Evolutionary conservation across 176 grass and related monocot genomes (phyloP), one percentile per base, ranked within the genome.

Genomic region (Thalia dealbata): DNA sequence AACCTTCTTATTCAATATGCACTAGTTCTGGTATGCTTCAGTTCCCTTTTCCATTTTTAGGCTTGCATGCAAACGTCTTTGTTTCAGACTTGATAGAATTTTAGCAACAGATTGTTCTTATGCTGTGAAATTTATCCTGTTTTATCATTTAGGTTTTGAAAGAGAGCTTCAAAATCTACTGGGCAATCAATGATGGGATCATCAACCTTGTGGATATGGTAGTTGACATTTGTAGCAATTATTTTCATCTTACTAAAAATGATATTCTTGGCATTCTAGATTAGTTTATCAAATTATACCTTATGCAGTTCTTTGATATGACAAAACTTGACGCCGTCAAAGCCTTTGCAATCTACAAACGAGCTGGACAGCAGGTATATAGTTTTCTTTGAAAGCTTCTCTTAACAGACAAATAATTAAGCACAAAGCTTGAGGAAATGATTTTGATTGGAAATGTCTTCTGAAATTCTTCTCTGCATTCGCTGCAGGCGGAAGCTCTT

Each of bases 141-240:
- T 38, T 38, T 54, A 54, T 76, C 27, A 55, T 65, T 63, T 80
- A 97, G 90, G 87, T 92, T 84, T 79, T 92, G 71, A 97, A 97
- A 64, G 93, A 97, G 72, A 97, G 93, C 71, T 97, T 97, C 81
- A 97, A 92, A 86, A 86, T 97, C 74, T 92, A 97, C 52, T 92
- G 95, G 72, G 81, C 95, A 24, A 84, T 97, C 51, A 97, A 97
- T 81, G 95, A 97, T 73, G 93, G 93, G 65, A 96, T 96, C 73
- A 96, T 96, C 73, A 96, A 90, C 84, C 89, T 96, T 58, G 85
- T 97, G 50, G 95, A 97, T 79, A 92, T 88, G 95, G 95, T 92
- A 92, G 21, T 30, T 76, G 11, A 45, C 15, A 3, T 72, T 10
- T 32, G 10, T 9, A 23, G n/a, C 8, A 0, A 72, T 11, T 18